phyloP scores from a whole-genome alignment of 768 basidiomycete genomes.

The Gymnopilus junonius region DNA sequence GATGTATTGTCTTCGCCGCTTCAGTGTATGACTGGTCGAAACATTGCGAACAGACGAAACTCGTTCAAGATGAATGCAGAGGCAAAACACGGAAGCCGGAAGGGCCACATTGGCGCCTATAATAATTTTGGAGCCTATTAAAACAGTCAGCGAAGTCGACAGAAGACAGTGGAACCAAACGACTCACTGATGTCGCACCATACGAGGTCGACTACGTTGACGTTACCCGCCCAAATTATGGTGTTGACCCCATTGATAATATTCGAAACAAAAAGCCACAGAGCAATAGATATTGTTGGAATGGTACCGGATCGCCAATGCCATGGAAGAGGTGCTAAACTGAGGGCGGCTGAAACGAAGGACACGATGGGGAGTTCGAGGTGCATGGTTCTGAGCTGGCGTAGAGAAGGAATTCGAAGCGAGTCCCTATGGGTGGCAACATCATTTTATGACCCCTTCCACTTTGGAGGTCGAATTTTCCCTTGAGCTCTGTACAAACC shows the following conservation, averaged over 20 bases:
- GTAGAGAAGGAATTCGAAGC: conserved; percentile 48
- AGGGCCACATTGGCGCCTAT: conserved; percentile 48
- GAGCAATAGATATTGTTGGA: conserved; percentile 61
- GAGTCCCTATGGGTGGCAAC: conserved; percentile 16
- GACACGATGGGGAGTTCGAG: conserved; percentile 36
- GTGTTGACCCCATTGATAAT: conserved; percentile 56
- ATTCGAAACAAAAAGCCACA: conserved; percentile 54
- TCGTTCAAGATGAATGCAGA: conserved; percentile 52
- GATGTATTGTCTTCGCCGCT: conserved; percentile 30
- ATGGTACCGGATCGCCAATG: conserved; percentile 46
- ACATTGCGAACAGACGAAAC: conserved; percentile 43
- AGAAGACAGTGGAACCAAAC: not conserved
- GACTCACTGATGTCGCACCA: conserved; percentile 61
- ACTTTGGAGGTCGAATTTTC: too few relatives aligned
- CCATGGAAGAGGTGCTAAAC: conserved; percentile 52
- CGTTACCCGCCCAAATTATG: conserved; percentile 58
- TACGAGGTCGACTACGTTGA: conserved; percentile 41
- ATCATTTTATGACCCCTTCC: too few relatives aligned
- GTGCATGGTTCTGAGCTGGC: conserved; percentile 56
- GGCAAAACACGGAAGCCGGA: conserved; percentile 49
- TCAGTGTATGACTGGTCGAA: conserved; percentile 22
- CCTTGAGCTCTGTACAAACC: too few relatives aligned
- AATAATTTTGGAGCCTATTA: conserved; percentile 44
- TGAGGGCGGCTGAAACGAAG: conserved; percentile 45
- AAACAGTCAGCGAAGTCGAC: not conserved